These are phyloP conservation scores for Plasmodium vinckei DNA, from an alignment of 169 alveolate genomes.

Conservation along the genomic window DNA sequence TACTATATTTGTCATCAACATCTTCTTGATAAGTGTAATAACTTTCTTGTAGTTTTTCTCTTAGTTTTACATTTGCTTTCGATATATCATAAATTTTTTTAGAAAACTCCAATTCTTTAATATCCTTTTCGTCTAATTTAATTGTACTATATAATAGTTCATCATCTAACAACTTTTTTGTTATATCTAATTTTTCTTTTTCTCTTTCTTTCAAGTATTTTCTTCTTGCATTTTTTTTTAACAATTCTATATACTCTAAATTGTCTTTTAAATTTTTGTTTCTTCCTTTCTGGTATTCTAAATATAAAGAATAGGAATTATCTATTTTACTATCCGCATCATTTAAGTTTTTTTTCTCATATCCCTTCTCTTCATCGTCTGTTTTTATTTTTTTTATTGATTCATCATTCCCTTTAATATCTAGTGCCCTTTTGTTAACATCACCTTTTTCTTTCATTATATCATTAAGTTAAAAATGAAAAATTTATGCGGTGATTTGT, in stretches of 20 bases:
- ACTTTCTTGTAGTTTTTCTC: conserved; percentile 84
- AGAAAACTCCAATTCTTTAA: conserved; percentile 87
- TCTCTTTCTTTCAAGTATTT: conserved; percentile 95
- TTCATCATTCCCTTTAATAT: conserved; percentile 47
- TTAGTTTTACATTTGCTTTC: conserved; percentile 87
- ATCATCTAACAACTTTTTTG: conserved; percentile 92
- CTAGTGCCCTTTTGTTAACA: conserved; percentile 39
- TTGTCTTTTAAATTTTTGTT: conserved; percentile 80
- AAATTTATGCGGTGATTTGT: neutral
- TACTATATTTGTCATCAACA: conserved; percentile 89
- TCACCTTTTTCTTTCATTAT: conserved; percentile 66
- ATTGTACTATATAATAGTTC: conserved; percentile 88
- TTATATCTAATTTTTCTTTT: conserved; percentile 93
- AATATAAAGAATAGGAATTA: conserved; percentile 12
- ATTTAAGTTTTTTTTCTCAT: neutral
- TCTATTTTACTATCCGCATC: conserved; percentile 6
- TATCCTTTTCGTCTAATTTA: conserved; percentile 78
- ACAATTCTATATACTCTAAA: conserved; percentile 80
- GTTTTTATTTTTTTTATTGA: conserved; percentile 59
- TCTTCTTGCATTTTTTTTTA: conserved; percentile 90
- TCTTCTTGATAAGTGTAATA: conserved; percentile 89
- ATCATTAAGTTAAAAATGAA: conserved; percentile 7
- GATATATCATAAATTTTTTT: conserved; percentile 91
- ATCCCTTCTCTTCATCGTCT: conserved; percentile 13
- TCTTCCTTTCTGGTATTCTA: conserved; percentile 83